Conservation (phyloP, 2,329 filamentous ascomycete species). For the Clarireedia paspali region DNA sequence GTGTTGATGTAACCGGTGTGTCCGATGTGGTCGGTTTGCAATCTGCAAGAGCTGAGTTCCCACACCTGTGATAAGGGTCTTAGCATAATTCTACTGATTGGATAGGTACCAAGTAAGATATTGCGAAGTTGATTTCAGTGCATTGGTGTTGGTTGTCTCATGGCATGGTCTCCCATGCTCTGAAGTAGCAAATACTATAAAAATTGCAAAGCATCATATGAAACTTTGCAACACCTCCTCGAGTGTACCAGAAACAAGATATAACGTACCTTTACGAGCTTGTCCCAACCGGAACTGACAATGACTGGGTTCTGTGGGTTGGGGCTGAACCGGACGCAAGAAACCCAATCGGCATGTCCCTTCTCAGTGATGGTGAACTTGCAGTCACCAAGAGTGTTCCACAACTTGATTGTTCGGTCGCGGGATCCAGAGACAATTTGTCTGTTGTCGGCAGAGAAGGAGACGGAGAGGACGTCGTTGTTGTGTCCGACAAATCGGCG, state of each 20-base stretch:
- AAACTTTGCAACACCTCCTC: conserved; percentile 31
- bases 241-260: conserved; percentile 16
- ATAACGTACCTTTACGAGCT: conserved; percentile 94
- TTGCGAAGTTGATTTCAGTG: conserved; percentile 53
- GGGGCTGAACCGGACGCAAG: conserved; percentile 98
- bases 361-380: conserved; percentile 99
- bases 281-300: conserved; percentile 97
- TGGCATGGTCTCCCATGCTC: conserved; percentile 74
- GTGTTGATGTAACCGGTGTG: conserved; percentile 99
- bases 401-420: conserved; percentile 99
- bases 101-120: conserved; percentile 11
- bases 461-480: conserved; percentile 99
- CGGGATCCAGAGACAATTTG: conserved; percentile 99
- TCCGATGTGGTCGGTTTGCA: conserved; percentile 99
- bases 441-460: conserved; percentile 99
- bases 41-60: conserved; percentile 98
- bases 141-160: conserved; percentile 96
- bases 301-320: conserved; percentile 99
- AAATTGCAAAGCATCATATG: conserved; percentile 85
- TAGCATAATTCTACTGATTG: conserved; percentile 2
- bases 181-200: conserved; percentile 99
- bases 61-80: conserved; percentile 62
- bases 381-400: conserved; percentile 99
- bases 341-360: conserved; percentile 99
- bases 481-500: conserved; percentile 98